These are phyloP conservation scores for Pseudohalonectria lignicola DNA, from an alignment of 2,329 filamentous ascomycete species.

Conservation along the genomic window DNA sequence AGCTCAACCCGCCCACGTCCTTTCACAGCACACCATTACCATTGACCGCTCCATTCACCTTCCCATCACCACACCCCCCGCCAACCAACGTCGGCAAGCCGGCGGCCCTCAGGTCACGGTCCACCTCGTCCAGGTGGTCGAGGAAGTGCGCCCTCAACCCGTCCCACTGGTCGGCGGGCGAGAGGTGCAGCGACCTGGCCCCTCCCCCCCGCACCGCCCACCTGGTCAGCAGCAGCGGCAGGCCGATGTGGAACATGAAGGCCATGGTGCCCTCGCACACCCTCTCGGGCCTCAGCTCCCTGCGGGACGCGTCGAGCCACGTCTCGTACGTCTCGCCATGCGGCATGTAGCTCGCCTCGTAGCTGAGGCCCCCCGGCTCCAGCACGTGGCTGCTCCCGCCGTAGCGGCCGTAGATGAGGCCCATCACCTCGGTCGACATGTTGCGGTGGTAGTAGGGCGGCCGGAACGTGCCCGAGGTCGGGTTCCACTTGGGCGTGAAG, in stretches of 20 bases:
- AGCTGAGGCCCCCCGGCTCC: slow-evolving; percentile 18
- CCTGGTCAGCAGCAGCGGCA: slow-evolving; percentile 3
- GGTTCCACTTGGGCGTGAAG: slow-evolving; percentile 56
- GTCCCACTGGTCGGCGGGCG: too few species aligned
- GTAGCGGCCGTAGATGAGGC: slow-evolving; percentile 29
- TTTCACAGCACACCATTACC: too few species aligned
- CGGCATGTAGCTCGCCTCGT: slow-evolving; percentile 22
- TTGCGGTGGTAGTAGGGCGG: slow-evolving; percentile 57
- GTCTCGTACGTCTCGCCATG: slow-evolving; percentile 12
- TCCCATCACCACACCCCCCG: too few species aligned
- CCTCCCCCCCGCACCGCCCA: slow-evolving; percentile 19
- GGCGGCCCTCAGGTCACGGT: too few species aligned
- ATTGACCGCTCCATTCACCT: too few species aligned
- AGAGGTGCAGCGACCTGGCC: slow-evolving; percentile 3
- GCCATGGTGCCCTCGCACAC: slow-evolving; percentile 3
- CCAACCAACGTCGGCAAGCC: too few species aligned
- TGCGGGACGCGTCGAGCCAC: slow-evolving; percentile 14
- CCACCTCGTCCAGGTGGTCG: slow-evolving; percentile 3
- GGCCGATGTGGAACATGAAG: slow-evolving; percentile 9
- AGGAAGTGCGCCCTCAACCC: slow-evolving; percentile 5
- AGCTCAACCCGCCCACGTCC: too few species aligned
- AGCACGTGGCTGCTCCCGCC: slow-evolving; percentile 14
- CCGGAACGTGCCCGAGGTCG: slow-evolving; percentile 49
- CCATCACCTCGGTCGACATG: slow-evolving; percentile 45
- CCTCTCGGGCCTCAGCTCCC: slow-evolving; percentile 2